phyloP scores from a whole-genome alignment of 768 basidiomycete genomes.

The Boletellus ananiceps region DNA sequence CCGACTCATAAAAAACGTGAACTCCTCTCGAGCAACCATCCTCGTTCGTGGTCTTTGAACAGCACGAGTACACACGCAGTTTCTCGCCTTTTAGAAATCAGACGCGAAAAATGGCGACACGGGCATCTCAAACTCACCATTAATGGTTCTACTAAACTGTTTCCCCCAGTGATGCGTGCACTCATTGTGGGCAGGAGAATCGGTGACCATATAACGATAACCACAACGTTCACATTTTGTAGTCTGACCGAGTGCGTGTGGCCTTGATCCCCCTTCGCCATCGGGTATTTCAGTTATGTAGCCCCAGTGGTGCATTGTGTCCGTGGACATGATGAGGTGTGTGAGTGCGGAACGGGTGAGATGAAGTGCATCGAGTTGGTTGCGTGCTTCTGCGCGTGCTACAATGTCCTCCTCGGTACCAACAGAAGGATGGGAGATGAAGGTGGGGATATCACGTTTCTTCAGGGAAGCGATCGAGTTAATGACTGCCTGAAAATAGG shows the following conservation, averaged over 20 bases:
- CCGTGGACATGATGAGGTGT: conserved; percentile 52
- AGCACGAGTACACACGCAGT: conserved; percentile 72
- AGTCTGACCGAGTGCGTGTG: conserved; percentile 57
- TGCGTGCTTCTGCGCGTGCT: conserved; percentile 50
- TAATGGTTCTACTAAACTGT: conserved; percentile 52
- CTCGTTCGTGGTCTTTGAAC: conserved; percentile 54
- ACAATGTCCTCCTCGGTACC: conserved; percentile 68
- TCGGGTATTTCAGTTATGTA: conserved; percentile 68
- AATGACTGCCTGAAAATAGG: conserved; percentile 43
- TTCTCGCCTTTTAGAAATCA: conserved; percentile 51
- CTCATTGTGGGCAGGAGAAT: conserved; percentile 49
- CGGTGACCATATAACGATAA: conserved; percentile 63
- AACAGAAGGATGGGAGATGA: conserved; percentile 62
- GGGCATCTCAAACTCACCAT: conserved; percentile 45
- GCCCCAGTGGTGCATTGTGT: conserved; percentile 60
- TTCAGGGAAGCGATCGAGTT: conserved; percentile 49
- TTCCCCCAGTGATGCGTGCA: conserved; percentile 87
- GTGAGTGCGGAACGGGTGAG: conserved; percentile 53
- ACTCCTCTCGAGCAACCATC: conserved; percentile 72
- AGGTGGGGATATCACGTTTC: conserved; percentile 50
- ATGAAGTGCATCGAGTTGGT: conserved; percentile 47
- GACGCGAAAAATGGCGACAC: background rate
- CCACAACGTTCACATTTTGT: conserved; percentile 78
- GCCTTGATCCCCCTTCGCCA: conserved; percentile 58
- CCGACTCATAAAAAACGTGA: conserved; percentile 88